Evolutionary conservation across 139 green algal genomes (phyloP).

Genomic region (Chlamydomonas asymmetrica): DNA sequence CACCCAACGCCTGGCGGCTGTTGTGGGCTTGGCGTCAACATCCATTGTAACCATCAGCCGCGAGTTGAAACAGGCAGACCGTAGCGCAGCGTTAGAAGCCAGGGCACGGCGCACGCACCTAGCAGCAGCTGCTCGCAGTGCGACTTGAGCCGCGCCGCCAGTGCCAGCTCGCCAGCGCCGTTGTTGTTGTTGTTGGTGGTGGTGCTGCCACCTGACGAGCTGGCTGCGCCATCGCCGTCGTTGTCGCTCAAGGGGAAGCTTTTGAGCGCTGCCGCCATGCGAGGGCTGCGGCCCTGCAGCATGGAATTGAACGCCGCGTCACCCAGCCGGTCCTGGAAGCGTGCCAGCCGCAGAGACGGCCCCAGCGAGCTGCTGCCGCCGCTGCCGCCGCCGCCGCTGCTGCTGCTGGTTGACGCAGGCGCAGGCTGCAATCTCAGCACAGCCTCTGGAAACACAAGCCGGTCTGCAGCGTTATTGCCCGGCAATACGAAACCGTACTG

Average conservation of each 20-base stretch:
- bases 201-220: no score
- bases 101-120: no score
- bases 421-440: not conserved
- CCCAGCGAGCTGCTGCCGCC: not conserved
- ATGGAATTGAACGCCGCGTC: constrained; percentile 33
- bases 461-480: constrained; percentile 50
- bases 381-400: not conserved
- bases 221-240: not conserved
- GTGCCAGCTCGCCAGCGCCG: no score
- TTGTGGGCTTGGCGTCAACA: no score
- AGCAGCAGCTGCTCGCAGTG: no score
- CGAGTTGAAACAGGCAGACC: no score
- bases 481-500: constrained; percentile 65
- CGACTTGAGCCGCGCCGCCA: no score
- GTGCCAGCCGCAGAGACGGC: constrained; percentile 28
- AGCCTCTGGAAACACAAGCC: constrained; percentile 24
- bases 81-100: no score
- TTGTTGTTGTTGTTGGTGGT: no score
- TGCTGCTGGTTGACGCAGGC: not conserved
- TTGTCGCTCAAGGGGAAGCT: constrained; percentile 39
- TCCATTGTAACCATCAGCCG: no score
- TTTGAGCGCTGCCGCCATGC: constrained; percentile 46
- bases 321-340: constrained; percentile 41
- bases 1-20: no score
- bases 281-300: constrained; percentile 32